Conservation (phyloP, 257 asterid species). For the Solanum peruvianum region DNA sequence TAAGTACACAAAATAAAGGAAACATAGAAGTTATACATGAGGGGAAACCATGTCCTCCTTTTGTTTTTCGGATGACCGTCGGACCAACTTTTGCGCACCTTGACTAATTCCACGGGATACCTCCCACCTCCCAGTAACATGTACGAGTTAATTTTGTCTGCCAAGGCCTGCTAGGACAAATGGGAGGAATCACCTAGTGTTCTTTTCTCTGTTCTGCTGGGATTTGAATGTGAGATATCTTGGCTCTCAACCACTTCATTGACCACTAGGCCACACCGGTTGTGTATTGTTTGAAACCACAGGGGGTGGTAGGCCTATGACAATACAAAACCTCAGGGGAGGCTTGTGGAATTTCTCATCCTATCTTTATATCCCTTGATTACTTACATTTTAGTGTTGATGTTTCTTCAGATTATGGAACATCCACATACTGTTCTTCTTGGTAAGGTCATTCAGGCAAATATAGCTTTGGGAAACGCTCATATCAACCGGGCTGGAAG, state of each 20-base stretch:
- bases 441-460: slow-evolving; percentile 74
- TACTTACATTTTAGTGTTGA: not conserved
- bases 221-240: not conserved
- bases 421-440: slow-evolving; percentile 77
- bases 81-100: not conserved
- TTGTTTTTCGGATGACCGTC: not conserved
- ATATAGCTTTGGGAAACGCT: slow-evolving; percentile 68
- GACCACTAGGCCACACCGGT: not conserved
- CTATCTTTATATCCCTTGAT: not conserved
- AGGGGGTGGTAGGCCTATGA: not conserved
- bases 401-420: slow-evolving; percentile 62
- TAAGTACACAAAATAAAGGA: not conserved
- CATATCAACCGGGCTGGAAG: slow-evolving; percentile 38
- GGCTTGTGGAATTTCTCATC: not conserved
- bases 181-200: not conserved
- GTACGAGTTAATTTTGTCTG: not conserved
- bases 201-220: not conserved
- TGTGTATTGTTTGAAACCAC: not conserved
- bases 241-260: not conserved
- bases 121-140: not conserved
- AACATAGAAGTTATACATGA: not conserved
- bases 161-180: not conserved
- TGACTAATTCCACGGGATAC: not conserved
- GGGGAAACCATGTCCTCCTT: not conserved
- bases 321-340: not conserved